A percentile compares a stretch with the other conserved stretches of the same genome.
Conservation (phyloP, 1,284 basidiomycete species). For the Thelephora terrestris region DNA sequence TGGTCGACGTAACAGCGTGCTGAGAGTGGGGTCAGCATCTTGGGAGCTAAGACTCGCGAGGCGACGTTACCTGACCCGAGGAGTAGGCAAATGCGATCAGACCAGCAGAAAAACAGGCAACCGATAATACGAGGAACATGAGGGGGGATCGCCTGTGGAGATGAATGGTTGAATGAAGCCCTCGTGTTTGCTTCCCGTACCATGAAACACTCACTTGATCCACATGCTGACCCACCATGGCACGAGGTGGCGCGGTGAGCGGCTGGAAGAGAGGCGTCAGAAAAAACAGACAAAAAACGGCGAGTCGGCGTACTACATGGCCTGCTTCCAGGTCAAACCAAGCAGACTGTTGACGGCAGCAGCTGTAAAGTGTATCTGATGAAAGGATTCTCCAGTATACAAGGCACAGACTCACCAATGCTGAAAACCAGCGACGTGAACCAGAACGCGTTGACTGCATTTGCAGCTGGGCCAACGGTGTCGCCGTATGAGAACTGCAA, state of each 20-base stretch:
- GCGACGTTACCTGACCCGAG: slow-evolving; percentile 38
- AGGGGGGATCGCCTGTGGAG: slow-evolving; percentile 42
- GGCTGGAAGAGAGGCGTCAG: slow-evolving; percentile 24
- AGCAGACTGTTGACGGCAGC: slow-evolving; percentile 66
- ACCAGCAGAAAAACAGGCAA: slow-evolving; percentile 62
- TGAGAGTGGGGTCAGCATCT: slow-evolving; percentile 20
- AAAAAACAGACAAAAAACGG: neutral
- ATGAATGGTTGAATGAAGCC: neutral
- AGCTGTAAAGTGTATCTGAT: neutral
- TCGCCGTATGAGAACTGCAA: slow-evolving; percentile 52
- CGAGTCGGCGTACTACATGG: slow-evolving; percentile 54
- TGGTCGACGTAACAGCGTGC: slow-evolving; percentile 49
- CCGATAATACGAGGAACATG: slow-evolving; percentile 62
- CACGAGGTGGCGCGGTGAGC: slow-evolving; percentile 52
- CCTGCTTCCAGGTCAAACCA: slow-evolving; percentile 67
- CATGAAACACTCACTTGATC: slow-evolving; percentile 37
- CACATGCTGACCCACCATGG: slow-evolving; percentile 75
- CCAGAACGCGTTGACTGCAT: slow-evolving; percentile 63
- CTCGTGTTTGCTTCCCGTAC: neutral
- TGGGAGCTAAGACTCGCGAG: neutral
- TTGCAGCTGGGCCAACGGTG: slow-evolving; percentile 23
- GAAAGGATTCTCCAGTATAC: neutral
- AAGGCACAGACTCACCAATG: slow-evolving; percentile 30
- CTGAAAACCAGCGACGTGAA: slow-evolving; percentile 67
- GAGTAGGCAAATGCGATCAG: slow-evolving; percentile 59